Conservation (phyloP, 2,329 filamentous ascomycete genomes). For the Colletotrichum gigasporum region DNA sequence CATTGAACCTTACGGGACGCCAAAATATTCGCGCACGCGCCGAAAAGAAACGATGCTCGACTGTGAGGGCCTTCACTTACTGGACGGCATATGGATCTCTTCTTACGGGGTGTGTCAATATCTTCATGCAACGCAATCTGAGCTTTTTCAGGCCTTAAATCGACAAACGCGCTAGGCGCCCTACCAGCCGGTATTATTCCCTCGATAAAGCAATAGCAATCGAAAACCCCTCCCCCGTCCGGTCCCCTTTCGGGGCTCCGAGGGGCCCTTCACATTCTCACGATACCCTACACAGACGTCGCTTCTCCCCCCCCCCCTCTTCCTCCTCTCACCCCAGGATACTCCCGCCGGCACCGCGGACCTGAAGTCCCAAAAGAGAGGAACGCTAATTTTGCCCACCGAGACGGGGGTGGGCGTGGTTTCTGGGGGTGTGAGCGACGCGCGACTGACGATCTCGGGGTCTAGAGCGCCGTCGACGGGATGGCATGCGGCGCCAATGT, state of each 20-base stretch:
- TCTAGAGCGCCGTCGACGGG: constrained; percentile 22
- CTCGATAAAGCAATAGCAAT: constrained; percentile 17
- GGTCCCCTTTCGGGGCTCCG: too few species aligned
- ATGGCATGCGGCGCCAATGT: constrained; percentile 25
- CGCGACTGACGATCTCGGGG: constrained; percentile 6
- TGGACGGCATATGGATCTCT: background rate
- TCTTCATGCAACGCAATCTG: background rate
- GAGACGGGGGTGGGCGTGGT: background rate
- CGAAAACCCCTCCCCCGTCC: background rate
- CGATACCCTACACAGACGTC: background rate
- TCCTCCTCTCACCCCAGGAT: background rate
- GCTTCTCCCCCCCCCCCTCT: background rate
- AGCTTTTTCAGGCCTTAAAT: background rate
- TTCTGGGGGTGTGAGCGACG: background rate
- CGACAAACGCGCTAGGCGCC: constrained; percentile 3
- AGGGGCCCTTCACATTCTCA: too few species aligned
- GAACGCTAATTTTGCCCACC: constrained; percentile 13
- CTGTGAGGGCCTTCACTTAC: background rate
- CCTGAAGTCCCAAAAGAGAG: constrained; percentile 22
- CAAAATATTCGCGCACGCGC: background rate
- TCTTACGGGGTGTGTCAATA: constrained; percentile 16
- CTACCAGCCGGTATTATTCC: background rate
- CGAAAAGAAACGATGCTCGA: background rate
- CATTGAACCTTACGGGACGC: background rate
- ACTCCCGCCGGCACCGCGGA: constrained; percentile 3